These are phyloP conservation scores for Biancaea sappan DNA, from an alignment of 306 rosid species.

Conservation along the genomic window DNA sequence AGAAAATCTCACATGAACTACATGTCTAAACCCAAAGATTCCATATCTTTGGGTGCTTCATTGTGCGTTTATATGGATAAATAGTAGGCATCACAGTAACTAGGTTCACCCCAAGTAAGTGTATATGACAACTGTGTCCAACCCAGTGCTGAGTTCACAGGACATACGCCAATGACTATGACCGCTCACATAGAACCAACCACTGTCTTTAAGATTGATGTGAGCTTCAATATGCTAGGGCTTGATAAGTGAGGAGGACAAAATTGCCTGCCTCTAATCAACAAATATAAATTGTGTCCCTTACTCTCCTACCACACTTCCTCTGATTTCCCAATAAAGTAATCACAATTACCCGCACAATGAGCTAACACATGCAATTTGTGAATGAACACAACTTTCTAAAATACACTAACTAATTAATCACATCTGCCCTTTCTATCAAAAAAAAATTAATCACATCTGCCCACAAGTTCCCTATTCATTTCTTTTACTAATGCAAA, in stretches of 20 bases:
- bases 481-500: background rate
- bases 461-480: background rate
- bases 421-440: background rate
- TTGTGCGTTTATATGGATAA: background rate
- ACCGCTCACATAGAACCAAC: background rate
- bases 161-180: background rate
- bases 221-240: background rate
- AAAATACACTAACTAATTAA: background rate
- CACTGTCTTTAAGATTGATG: background rate
- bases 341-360: background rate
- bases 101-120: constrained; percentile 3
- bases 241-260: too few relatives aligned
- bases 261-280: too few relatives aligned
- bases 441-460: background rate
- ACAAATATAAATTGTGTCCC: too few relatives aligned
- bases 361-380: background rate
- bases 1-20: constrained; percentile 6
- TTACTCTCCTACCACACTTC: constrained; percentile 12
- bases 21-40: background rate
- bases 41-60: constrained; percentile 4
- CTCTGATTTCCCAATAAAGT: background rate
- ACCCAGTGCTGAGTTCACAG: background rate
- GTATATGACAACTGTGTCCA: constrained; percentile 19
- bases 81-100: background rate
- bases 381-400: constrained; percentile 6